phyloP scores from a whole-genome alignment of 371 early-diverging fungal species.

The Circinella umbellata region DNA sequence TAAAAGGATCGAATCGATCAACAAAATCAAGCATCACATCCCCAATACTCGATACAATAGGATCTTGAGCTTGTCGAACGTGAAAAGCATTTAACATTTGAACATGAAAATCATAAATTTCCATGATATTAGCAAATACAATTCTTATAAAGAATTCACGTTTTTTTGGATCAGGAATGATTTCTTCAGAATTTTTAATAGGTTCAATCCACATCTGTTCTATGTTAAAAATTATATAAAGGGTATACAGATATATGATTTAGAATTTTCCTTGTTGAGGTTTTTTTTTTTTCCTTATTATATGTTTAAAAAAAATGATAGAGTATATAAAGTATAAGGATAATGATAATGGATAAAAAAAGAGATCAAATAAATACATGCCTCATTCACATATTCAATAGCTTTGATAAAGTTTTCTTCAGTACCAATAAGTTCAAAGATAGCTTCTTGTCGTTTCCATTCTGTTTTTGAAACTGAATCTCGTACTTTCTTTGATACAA shows the following conservation, averaged over 20 bases:
- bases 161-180: conserved; percentile 60
- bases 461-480: conserved; percentile 49
- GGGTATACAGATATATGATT: not conserved
- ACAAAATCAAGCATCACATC: conserved; percentile 82
- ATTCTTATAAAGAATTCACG: conserved; percentile 72
- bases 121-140: conserved; percentile 84
- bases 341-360: not conserved
- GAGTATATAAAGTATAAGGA: too few relatives aligned
- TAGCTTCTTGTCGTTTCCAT: conserved; percentile 88
- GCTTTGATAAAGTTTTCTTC: conserved; percentile 92
- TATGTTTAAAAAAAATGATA: too few relatives aligned
- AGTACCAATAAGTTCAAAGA: conserved; percentile 89
- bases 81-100: conserved; percentile 69
- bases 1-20: conserved; percentile 74
- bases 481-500: conserved; percentile 20
- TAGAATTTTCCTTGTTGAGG: too few relatives aligned
- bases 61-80: conserved; percentile 72
- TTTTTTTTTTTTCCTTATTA: too few relatives aligned
- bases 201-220: conserved; percentile 71
- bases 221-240: not conserved
- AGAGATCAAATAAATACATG: conserved; percentile 12
- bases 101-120: conserved; percentile 73
- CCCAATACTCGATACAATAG: conserved; percentile 80
- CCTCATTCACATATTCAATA: conserved; percentile 43
- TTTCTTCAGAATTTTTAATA: conserved; percentile 56